Percentiles rank a stretch among this genome's conserved stretches.
Conservation (phyloP, 164 flowering plant genomes). For the Tetracentron sinense region DNA sequence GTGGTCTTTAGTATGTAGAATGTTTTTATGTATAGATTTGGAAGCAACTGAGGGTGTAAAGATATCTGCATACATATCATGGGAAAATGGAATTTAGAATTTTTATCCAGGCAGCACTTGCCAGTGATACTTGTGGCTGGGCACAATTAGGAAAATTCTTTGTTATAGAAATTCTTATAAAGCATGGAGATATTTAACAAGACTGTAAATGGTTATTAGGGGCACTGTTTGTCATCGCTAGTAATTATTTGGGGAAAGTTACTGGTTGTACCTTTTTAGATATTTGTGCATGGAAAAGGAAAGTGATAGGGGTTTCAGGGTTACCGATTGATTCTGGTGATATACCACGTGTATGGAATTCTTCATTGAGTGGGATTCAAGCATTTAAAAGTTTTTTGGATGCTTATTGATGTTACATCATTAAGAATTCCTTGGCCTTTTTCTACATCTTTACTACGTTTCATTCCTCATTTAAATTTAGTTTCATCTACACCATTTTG, state of each 20-base stretch:
- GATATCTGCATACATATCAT: too few species aligned
- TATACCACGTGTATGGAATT: slow-evolving; percentile 92
- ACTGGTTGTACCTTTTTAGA: not conserved
- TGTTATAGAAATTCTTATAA: too few species aligned
- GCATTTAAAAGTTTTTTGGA: slow-evolving; percentile 97
- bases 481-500: not conserved
- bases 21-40: too few species aligned
- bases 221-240: too few species aligned
- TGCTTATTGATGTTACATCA: slow-evolving; percentile 90
- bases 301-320: slow-evolving; percentile 50
- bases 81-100: too few species aligned
- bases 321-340: slow-evolving; percentile 93
- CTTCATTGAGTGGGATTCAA: slow-evolving; percentile 93
- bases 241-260: too few species aligned
- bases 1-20: too few species aligned
- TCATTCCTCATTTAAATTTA: not conserved
- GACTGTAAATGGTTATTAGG: not conserved
- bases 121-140: too few species aligned
- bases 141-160: too few species aligned
- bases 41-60: too few species aligned
- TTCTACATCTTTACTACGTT: not conserved
- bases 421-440: slow-evolving; percentile 37
- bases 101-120: too few species aligned
- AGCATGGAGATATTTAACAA: too few species aligned
- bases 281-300: not conserved